These are phyloP conservation scores for Artemisia argyi DNA, from an alignment of 129 eudicot species.

Conservation along the genomic window DNA sequence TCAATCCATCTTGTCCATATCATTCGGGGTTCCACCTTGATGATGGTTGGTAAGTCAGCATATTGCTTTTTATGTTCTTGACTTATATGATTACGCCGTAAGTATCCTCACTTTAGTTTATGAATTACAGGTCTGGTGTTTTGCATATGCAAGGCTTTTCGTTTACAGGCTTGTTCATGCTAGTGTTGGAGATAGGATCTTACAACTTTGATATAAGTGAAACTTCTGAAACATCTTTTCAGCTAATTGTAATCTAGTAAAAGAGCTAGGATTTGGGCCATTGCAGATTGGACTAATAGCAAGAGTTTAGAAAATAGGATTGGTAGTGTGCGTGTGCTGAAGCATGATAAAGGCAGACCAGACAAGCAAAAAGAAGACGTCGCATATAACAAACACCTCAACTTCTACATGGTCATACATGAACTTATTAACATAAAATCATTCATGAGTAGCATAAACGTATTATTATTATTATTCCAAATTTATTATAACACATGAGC, in stretches of 20 bases:
- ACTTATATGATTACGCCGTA: neutral
- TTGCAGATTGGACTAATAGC: slow-evolving; percentile 28
- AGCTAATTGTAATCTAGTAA: no score
- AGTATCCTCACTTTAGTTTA: neutral
- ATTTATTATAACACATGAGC: no score
- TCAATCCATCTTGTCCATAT: slow-evolving; percentile 69
- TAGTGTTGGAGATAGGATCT: no score
- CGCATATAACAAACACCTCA: slow-evolving; percentile 1
- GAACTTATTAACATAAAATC: no score
- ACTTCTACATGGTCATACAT: no score
- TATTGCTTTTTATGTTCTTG: slow-evolving; percentile 9
- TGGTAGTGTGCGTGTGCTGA: slow-evolving; percentile 30
- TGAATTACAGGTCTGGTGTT: slow-evolving; percentile 77
- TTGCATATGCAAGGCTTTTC: slow-evolving; percentile 41
- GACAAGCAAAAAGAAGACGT: slow-evolving; percentile 37
- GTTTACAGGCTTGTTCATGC: no score
- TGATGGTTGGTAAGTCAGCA: slow-evolving; percentile 87
- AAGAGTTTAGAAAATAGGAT: slow-evolving; percentile 22
- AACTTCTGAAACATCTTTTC: no score
- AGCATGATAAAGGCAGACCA: slow-evolving; percentile 41
- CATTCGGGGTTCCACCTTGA: slow-evolving; percentile 90
- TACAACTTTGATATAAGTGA: no score
- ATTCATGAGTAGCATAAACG: no score
- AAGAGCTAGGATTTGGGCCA: slow-evolving; percentile 41
- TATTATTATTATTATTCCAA: no score